Evolutionary conservation across 2,329 filamentous ascomycete species (phyloP).

Genomic region (Colletotrichum abscissum): DNA sequence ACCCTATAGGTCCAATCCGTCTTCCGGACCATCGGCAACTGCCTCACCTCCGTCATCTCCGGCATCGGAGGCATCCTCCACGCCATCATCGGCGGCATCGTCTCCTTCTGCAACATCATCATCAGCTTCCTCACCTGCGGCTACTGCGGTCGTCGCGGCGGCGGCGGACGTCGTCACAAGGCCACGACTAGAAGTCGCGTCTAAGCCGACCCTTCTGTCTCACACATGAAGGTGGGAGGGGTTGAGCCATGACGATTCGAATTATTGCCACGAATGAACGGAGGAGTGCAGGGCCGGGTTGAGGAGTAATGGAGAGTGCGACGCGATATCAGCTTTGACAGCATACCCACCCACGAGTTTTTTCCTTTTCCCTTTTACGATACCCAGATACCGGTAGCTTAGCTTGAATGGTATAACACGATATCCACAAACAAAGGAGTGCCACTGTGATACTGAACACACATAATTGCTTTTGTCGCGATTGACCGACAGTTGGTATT

Average conservation of each 20-base stretch:
- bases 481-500: no score
- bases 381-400: conserved; percentile 34
- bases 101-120: conserved; percentile 73
- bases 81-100: conserved; percentile 75
- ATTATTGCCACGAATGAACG: not conserved
- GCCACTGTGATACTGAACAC: accelerated
- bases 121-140: conserved; percentile 73
- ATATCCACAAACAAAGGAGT: not conserved
- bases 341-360: not conserved
- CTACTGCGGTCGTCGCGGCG: conserved; percentile 48
- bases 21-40: conserved; percentile 73
- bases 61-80: conserved; percentile 73
- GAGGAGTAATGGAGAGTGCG: not conserved
- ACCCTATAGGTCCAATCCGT: conserved; percentile 63
- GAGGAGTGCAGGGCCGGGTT: not conserved
- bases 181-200: conserved; percentile 47
- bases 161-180: conserved; percentile 42
- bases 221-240: not conserved
- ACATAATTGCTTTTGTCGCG: no score
- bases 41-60: conserved; percentile 76
- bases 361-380: conserved; percentile 1
- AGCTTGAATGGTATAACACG: conserved; percentile 24
- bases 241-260: not conserved
- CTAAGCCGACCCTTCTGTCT: conserved; percentile 37
- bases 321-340: conserved; percentile 6